Conservation (phyloP, 345 rosid genomes). For the Corchorus capsularis region DNA sequence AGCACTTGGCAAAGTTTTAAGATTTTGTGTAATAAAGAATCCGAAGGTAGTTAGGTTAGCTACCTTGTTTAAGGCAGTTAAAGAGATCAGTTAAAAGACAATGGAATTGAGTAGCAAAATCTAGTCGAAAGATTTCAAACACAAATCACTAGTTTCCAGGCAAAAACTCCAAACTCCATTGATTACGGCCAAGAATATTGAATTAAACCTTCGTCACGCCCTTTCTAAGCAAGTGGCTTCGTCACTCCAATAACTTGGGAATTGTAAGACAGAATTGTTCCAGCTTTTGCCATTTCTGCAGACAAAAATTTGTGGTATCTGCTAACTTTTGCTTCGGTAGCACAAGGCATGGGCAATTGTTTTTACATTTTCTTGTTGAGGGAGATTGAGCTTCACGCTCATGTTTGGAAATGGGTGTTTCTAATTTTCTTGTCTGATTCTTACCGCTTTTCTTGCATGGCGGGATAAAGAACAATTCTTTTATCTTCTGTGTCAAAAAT, state of each 20-base stretch:
- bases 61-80: conserved; percentile 14
- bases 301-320: background rate
- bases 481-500: background rate
- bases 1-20: conserved; percentile 9
- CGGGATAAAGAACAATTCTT: background rate
- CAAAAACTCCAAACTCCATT: conserved; percentile 27
- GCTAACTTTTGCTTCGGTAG: background rate
- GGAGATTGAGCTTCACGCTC: conserved; percentile 17
- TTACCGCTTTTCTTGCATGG: conserved; percentile 14
- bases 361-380: background rate
- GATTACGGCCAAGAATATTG: conserved; percentile 21
- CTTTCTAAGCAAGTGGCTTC: conserved; percentile 4
- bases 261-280: background rate
- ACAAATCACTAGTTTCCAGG: conserved; percentile 21
- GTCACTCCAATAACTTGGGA: background rate
- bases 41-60: conserved; percentile 17
- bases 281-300: background rate
- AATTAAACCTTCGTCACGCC: background rate
- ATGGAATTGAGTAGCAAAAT: background rate
- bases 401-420: background rate
- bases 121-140: background rate
- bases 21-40: background rate
- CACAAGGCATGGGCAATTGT: background rate
- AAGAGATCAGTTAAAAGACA: background rate
- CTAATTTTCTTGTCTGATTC: background rate